phyloP scores from a whole-genome alignment of 2,329 filamentous ascomycete species.

The Alternaria infectoria region DNA sequence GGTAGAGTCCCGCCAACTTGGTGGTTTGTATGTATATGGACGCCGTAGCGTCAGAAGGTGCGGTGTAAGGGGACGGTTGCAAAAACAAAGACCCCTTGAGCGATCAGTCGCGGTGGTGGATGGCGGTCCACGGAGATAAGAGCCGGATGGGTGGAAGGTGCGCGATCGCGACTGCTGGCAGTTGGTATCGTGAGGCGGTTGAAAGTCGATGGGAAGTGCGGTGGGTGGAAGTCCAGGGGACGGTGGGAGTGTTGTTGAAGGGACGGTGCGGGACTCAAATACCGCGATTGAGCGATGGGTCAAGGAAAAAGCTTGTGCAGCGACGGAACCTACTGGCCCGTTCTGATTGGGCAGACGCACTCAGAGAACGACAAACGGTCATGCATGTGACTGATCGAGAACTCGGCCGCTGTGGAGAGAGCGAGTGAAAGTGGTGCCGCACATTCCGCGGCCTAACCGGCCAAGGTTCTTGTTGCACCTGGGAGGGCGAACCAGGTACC shows the following conservation, averaged over 20 bases:
- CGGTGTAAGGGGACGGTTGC: slow-evolving; percentile 20
- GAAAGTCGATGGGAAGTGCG: neutral
- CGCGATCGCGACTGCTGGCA: slow-evolving; percentile 13
- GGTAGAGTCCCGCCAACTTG: slow-evolving; percentile 92
- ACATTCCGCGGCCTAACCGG: slow-evolving; percentile 2
- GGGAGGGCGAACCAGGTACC: neutral
- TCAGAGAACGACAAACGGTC: neutral
- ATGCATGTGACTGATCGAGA: slow-evolving; percentile 8
- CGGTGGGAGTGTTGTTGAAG: slow-evolving; percentile 26
- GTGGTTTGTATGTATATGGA: slow-evolving; percentile 61
- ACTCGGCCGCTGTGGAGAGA: neutral
- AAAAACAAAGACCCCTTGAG: slow-evolving; percentile 25
- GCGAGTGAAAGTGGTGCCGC: neutral
- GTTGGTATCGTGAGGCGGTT: neutral
- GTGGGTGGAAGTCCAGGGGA: slow-evolving; percentile 34
- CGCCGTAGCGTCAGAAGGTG: slow-evolving; percentile 47
- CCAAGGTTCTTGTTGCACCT: neutral
- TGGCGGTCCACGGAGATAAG: slow-evolving; percentile 21
- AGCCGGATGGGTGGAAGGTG: slow-evolving; percentile 17
- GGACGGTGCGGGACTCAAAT: slow-evolving; percentile 18
- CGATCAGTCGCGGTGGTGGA: slow-evolving; percentile 37
- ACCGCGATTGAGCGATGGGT: slow-evolving; percentile 6
- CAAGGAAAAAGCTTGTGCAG: slow-evolving; percentile 13
- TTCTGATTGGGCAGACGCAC: slow-evolving; percentile 16
- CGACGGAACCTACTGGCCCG: neutral